A percentile compares a stretch with the other conserved stretches of the same genome.
Conservation (phyloP, 2,329 filamentous ascomycete species). For the Sarocladiaceae sp. region DNA sequence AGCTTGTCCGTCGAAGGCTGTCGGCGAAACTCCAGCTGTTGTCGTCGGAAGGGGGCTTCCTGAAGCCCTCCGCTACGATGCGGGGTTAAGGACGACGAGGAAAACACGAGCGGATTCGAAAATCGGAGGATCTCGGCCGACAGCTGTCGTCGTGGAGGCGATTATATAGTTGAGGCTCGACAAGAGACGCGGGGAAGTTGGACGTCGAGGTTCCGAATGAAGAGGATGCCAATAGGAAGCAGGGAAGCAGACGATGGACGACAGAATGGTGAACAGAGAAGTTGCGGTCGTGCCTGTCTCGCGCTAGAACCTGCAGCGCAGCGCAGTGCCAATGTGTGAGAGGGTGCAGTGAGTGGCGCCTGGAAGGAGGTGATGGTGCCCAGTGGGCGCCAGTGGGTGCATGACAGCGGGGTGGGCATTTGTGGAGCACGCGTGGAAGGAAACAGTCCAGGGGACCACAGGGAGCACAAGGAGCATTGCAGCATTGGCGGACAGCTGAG, state of each 20-base stretch:
- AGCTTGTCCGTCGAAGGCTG: background rate
- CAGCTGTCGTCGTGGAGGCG: background rate
- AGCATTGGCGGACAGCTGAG: too few species aligned
- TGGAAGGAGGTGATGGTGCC: background rate
- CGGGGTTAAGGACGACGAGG: slow-evolving; percentile 8
- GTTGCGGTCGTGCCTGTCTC: background rate
- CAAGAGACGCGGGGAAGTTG: background rate
- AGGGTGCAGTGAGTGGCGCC: background rate
- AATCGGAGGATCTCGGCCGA: background rate
- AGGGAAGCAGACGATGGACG: slow-evolving; percentile 1
- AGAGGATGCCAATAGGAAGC: background rate
- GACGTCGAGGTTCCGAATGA: background rate
- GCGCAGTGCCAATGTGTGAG: background rate
- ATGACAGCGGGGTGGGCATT: background rate
- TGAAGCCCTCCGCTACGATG: slow-evolving; percentile 7
- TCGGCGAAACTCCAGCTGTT: background rate
- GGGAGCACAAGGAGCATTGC: too few species aligned
- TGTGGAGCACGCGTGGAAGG: too few species aligned
- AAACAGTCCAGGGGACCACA: too few species aligned
- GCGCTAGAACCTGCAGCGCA: background rate
- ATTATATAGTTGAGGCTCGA: background rate
- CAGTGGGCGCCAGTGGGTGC: background rate
- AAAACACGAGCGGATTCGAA: background rate
- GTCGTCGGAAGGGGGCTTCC: background rate
- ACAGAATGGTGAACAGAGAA: slow-evolving; percentile 6